Evolutionary conservation across 306 rosid genomes (phyloP).

Genomic region (Adenanthera pavonina): DNA sequence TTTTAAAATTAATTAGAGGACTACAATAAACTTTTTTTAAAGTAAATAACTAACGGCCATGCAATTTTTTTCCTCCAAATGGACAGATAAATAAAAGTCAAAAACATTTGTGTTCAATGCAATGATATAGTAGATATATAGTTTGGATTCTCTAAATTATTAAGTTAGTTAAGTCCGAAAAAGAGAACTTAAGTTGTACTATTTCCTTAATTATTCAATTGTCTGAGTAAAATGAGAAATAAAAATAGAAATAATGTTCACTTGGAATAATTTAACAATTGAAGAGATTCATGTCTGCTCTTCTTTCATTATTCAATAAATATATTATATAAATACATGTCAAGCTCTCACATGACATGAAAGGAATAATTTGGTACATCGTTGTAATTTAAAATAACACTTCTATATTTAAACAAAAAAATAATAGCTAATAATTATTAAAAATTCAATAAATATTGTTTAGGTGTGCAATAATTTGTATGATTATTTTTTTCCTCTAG

Average conservation of each 20-base stretch:
- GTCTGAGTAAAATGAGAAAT: no score
- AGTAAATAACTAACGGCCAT: neutral
- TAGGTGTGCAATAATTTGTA: no score
- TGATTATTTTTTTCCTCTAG: no score
- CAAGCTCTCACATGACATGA: neutral
- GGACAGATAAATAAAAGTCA: slow-evolving; percentile 3
- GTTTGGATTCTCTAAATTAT: neutral
- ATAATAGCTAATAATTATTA: neutral
- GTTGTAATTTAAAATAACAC: neutral
- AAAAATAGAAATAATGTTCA: no score
- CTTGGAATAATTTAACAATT: neutral
- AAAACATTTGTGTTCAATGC: neutral
- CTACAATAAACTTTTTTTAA: neutral
- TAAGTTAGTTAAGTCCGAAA: neutral
- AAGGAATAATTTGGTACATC: neutral
- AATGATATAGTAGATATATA: neutral
- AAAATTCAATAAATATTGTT: no score
- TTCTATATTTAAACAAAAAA: neutral
- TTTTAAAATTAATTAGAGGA: neutral
- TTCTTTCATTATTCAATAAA: neutral
- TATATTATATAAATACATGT: neutral
- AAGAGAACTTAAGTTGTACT: neutral
- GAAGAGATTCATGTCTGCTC: neutral
- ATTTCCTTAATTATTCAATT: neutral
- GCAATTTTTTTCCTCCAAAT: neutral